Evolutionary conservation across 2,329 filamentous ascomycete species (phyloP).

Genomic region (Ascochyta clinopodiicola): DNA sequence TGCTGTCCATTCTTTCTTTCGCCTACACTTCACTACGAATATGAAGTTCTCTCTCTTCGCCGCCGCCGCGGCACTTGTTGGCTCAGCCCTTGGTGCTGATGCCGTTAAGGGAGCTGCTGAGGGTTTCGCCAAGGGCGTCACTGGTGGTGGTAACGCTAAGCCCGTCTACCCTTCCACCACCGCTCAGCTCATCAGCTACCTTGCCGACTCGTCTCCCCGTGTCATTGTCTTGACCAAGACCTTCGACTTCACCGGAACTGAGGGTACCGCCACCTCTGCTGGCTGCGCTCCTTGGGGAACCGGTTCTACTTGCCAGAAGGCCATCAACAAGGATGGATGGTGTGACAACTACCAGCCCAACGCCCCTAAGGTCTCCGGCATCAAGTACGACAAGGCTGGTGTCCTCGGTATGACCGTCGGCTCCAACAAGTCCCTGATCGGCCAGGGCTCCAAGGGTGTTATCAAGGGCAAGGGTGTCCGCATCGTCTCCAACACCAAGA

Average conservation of each 20-base stretch:
- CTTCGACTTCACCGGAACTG: conserved; percentile 63
- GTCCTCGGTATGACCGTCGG: conserved; percentile 58
- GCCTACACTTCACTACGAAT: conserved; percentile 37
- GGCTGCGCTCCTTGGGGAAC: conserved; percentile 62
- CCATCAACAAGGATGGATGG: conserved; percentile 67
- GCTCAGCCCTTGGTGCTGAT: conserved; percentile 46
- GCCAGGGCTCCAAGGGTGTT: conserved; percentile 59
- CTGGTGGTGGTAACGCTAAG: conserved; percentile 30
- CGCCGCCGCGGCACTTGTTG: conserved; percentile 26
- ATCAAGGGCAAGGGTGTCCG: conserved; percentile 66
- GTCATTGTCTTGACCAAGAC: conserved; percentile 65
- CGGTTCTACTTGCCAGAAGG: conserved; percentile 64
- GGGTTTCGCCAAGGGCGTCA: conserved; percentile 46
- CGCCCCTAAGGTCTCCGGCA: conserved; percentile 55
- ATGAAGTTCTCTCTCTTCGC: conserved; percentile 32
- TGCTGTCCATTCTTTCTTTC: conserved; percentile 28
- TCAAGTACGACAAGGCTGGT: conserved; percentile 60
- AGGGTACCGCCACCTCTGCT: conserved; percentile 59
- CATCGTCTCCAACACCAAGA: conserved; percentile 50
- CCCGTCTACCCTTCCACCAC: conserved; percentile 33
- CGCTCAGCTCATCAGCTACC: conserved; percentile 65
- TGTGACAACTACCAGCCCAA: conserved; percentile 62
- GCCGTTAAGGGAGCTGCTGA: conserved; percentile 35
- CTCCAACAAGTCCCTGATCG: conserved; percentile 65
- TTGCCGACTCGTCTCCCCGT: conserved; percentile 60